Evolutionary conservation across 2,329 filamentous ascomycete genomes (phyloP).

Genomic region (Spiromastix sp.): DNA sequence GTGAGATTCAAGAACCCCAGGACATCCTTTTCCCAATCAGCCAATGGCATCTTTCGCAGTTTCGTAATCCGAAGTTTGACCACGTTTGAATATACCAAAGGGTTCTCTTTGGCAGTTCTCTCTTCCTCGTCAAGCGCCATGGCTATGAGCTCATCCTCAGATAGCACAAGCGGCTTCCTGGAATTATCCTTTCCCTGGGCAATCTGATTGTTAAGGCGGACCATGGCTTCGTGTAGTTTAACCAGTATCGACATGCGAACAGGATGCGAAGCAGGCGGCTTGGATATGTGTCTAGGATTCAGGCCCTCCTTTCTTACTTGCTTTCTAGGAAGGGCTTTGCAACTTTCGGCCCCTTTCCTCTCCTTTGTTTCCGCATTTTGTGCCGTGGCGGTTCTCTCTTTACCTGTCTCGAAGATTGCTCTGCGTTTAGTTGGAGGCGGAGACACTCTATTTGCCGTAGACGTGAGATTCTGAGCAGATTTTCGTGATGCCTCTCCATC

Average conservation of each 20-base stretch:
- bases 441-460: conserved; percentile 18
- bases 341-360: not conserved
- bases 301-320: conserved; percentile 30
- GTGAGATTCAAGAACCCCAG: conserved; percentile 28
- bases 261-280: conserved; percentile 33
- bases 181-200: conserved; percentile 22
- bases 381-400: too few species aligned
- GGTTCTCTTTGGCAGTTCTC: conserved; percentile 55
- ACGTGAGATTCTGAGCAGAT: conserved; percentile 13
- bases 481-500: conserved; percentile 10
- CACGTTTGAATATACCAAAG: conserved; percentile 67
- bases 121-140: conserved; percentile 60
- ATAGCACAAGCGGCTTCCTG: conserved; percentile 29
- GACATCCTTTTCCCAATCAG: conserved; percentile 60
- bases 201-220: conserved; percentile 29
- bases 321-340: conserved; percentile 8
- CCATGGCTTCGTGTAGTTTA: conserved; percentile 35
- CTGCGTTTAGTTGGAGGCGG: conserved; percentile 18
- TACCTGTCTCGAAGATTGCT: conserved; percentile 1
- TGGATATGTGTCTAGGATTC: conserved; percentile 35
- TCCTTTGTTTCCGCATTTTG: too few species aligned
- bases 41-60: conserved; percentile 63
- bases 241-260: conserved; percentile 32
- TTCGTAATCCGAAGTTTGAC: conserved; percentile 71
- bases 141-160: conserved; percentile 32